phyloP scores from a whole-genome alignment of 257 asterid genomes.

The Ilex asprella region DNA sequence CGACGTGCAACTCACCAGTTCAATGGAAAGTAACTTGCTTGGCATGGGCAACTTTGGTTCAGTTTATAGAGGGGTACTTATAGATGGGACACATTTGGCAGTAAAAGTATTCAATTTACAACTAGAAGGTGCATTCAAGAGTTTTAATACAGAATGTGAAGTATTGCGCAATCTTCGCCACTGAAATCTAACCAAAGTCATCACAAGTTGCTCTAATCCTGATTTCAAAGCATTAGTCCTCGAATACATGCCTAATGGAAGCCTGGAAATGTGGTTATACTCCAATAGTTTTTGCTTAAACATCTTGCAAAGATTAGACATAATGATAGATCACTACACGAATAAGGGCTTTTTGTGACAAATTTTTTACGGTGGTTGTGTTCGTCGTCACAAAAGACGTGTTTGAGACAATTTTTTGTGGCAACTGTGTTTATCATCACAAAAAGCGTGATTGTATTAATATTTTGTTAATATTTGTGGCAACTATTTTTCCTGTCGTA shows the following conservation, averaged over 20 bases:
- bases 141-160: constrained; percentile 25
- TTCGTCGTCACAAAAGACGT: too few relatives aligned
- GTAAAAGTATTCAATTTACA: constrained; percentile 27
- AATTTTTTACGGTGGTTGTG: too few relatives aligned
- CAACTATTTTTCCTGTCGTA: too few relatives aligned
- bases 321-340: constrained; percentile 35
- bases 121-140: constrained; percentile 15
- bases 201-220: constrained; percentile 24
- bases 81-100: constrained; percentile 9
- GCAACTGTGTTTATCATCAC: too few relatives aligned
- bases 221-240: constrained; percentile 28
- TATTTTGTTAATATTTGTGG: too few relatives aligned
- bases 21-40: constrained; percentile 14
- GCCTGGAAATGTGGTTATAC: constrained; percentile 28
- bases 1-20: constrained; percentile 3
- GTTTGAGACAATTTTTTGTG: too few relatives aligned
- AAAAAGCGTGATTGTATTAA: too few relatives aligned
- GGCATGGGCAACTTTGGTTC: constrained; percentile 20
- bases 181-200: constrained; percentile 24
- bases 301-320: constrained; percentile 15
- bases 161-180: constrained; percentile 29
- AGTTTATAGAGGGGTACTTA: constrained; percentile 17
- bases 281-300: constrained; percentile 8
- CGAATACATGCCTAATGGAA: constrained; percentile 31
- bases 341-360: too few relatives aligned